Conservation (phyloP, 345 rosid genomes). For the Euphorbia tirucalli region DNA sequence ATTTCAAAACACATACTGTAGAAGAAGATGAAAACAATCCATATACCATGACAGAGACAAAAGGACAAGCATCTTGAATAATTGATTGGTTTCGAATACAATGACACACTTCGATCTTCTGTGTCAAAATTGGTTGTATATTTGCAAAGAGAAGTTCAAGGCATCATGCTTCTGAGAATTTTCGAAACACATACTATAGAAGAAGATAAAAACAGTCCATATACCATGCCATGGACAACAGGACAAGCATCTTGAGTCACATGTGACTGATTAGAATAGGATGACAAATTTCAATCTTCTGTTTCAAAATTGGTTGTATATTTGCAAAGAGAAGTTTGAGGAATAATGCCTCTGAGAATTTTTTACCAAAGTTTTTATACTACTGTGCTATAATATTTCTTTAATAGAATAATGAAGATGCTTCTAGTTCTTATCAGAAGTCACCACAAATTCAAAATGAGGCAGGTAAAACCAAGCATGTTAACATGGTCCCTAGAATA, state of each 20-base stretch:
- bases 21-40: too few relatives aligned
- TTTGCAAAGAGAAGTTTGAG: background rate
- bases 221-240: background rate
- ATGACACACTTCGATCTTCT: too few relatives aligned
- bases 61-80: too few relatives aligned
- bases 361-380: background rate
- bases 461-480: background rate
- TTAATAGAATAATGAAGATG: background rate
- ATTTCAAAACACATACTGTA: too few relatives aligned
- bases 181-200: background rate
- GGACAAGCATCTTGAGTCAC: background rate
- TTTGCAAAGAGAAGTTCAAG: too few relatives aligned
- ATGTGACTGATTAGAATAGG: background rate
- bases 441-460: conserved; percentile 6
- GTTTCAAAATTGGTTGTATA: background rate
- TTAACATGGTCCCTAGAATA: background rate
- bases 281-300: background rate
- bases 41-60: too few relatives aligned
- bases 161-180: too few relatives aligned
- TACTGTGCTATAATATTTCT: background rate
- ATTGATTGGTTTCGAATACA: too few relatives aligned
- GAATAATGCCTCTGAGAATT: background rate
- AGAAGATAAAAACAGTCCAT: background rate
- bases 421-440: background rate
- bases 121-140: too few relatives aligned